These are phyloP conservation scores for Suhomyces bribrorum DNA, from an alignment of 1,139 yeast genomes.

Conservation along the genomic window DNA sequence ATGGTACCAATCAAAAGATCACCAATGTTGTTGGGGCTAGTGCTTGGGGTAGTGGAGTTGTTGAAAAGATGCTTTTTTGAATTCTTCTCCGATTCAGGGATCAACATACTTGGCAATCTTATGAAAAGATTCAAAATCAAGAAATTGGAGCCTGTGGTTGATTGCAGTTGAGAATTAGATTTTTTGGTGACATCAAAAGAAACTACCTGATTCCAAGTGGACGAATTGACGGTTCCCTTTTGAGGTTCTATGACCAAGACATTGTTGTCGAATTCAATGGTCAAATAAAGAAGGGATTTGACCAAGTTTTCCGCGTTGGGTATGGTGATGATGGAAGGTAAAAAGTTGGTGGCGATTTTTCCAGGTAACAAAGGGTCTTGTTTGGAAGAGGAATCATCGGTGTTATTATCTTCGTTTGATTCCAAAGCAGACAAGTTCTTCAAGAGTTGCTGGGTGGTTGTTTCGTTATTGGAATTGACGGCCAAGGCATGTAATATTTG, in stretches of 20 bases:
- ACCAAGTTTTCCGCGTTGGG: conserved; percentile 51
- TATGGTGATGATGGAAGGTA: conserved; percentile 69
- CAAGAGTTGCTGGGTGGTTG: conserved; percentile 38
- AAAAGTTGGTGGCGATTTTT: conserved; percentile 42
- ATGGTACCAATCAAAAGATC: conserved; percentile 47
- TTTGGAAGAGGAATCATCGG: conserved; percentile 3
- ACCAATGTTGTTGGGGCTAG: conserved; percentile 27
- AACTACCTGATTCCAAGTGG: conserved; percentile 80
- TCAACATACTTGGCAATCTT: conserved; percentile 67
- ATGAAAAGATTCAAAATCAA: conserved; percentile 73
- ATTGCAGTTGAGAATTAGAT: conserved; percentile 11
- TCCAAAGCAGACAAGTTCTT: conserved; percentile 31
- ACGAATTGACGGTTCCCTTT: conserved; percentile 58
- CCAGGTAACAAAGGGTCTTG: conserved; percentile 30
- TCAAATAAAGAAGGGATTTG: conserved; percentile 63
- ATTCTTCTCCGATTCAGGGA: conserved; percentile 46
- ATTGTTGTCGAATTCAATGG: conserved; percentile 78
- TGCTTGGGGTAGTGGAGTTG: conserved; percentile 16
- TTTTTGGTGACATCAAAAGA: conserved; percentile 85
- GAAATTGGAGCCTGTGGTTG: conserved; percentile 42
- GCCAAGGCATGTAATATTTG: conserved; percentile 56
- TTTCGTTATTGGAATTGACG: conserved; percentile 43
- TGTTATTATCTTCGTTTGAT: conserved; percentile 15
- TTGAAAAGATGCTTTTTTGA: conserved; percentile 32
- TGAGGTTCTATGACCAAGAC: conserved; percentile 83